Base-by-base conservation (phyloP, 108 stramenopile genomes). In the Skeletonema potamos region DNA sequence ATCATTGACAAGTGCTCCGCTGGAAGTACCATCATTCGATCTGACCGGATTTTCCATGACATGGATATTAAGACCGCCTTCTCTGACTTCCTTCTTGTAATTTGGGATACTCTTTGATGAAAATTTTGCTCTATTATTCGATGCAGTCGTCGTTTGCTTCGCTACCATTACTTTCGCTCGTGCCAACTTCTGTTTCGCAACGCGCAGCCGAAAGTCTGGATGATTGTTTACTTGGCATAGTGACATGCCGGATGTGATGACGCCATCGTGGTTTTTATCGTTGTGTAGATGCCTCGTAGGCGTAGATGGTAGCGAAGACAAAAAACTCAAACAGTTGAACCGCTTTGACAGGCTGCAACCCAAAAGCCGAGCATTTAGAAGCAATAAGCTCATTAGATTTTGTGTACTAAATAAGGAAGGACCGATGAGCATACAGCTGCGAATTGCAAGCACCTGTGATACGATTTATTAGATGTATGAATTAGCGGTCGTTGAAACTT, bases 1-100 rank as follows among this genome's bases (percentile, higher is more conserved):
- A 6, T 79, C 72, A 9, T 60, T 71, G 2, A 55, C 41, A 32
- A 72, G 17, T 18, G 78, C 78, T 7, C 78, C 78, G 33, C 66
- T 73, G 6, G 66, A 73, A 3, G 78, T 79, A 9, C 78, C 78
- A 68, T 79, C 78, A 30, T 67, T 79, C 1, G 60, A 58, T 58
- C 64, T 57, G 10, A 63, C 36, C 7, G 71, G 78, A 73, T 79
- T 79, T 39, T 79, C 70, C 44, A 39, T 44, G 0, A 62, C 4
- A 4, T 32, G 1, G 6, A 78, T 54, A 8, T 12, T 24, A 1
- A 66, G 32, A 20, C 70, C 64, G n/a, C 17, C 17, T 27, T 66
- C 46, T 44, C 60, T 54, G 13, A 66, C 41, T 22, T 27, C 26
- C 6, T 33, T 33, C n/a, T 59, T 59, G 58, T 30, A 59, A 30